Base-by-base conservation (phyloP, 2,329 filamentous ascomycete species). In the Coniochaeta pulveracea region DNA sequence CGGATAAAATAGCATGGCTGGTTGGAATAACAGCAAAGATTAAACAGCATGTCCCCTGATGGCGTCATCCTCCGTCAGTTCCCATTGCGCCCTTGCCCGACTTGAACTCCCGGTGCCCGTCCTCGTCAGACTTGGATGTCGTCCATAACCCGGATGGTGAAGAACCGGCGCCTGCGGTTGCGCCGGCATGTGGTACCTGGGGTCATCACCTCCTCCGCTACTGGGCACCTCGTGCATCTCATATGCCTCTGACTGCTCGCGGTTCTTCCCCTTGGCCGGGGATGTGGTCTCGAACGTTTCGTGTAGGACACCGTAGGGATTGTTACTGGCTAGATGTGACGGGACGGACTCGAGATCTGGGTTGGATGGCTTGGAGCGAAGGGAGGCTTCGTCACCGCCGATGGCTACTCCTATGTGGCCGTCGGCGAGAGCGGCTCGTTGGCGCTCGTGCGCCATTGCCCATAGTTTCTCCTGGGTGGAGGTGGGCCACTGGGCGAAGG, bases 121-220 rank as follows among this genome's bases (percentile, higher is more conserved):
- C 16, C 45, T 42, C 17, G 19, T 33, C 33, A 34, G 17, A 21
- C 36, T 16, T 43, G 40, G 10, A 3, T 55, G 48, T 37, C 63
- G 54, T 11, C 64, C 61, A 28, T 63, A 60, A 1, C 63, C 65
- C 0, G 65, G 65, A 33, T 69, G 66, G 16, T 54, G 53, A 25
- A 69, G 46, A 16, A 61, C 48, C 0, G 66, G 64, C 4, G 63
- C 52, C 32, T 59, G 39, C 39, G 33, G 48, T 29, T 31, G 37
- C 33, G 39, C 38, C 5, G 49, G 46, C 29, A 43, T 47, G 39
- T 34, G 42, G 35, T 30, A 35, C 25, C 26, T 32, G 33, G 5
- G 17, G 28, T 17, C 38, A 4, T 29, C 28, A 12, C 35, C 41
- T 10, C 39, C 16, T 32, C 35, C 12, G 36, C 28, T 28, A 10